Conservation (phyloP, 306 rosid species). For the Quercus alba region DNA sequence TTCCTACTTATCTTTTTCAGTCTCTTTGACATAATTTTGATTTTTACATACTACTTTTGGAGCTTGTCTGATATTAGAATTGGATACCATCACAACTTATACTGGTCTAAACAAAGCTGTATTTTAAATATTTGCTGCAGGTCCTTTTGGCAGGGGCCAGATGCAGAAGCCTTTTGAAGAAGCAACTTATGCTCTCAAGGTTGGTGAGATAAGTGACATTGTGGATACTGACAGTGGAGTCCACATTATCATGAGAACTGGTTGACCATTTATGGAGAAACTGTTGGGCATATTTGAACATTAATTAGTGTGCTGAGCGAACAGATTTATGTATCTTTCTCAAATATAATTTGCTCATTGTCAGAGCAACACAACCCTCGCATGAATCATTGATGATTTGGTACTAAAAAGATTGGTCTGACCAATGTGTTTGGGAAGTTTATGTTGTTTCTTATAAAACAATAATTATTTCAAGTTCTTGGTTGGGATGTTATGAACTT, state of each 20-base stretch:
- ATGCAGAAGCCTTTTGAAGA: conserved; percentile 99
- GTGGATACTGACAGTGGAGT: conserved; percentile 95
- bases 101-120: background rate
- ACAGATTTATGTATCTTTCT: conserved; percentile 1
- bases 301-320: background rate
- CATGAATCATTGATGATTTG: conserved; percentile 24
- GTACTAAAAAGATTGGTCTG: conserved; percentile 15
- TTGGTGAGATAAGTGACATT: conserved; percentile 84
- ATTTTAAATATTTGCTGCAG: conserved; percentile 39
- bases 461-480: conserved; percentile 23
- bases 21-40: background rate
- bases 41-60: background rate
- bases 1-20: background rate
- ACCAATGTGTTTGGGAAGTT: conserved; percentile 34
- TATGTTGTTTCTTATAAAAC: conserved; percentile 17
- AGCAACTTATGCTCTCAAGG: conserved; percentile 68
- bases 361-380: conserved; percentile 15
- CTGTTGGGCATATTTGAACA: conserved; percentile 10
- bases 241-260: conserved; percentile 86
- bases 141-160: conserved; percentile 93
- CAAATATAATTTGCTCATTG: conserved; percentile 11
- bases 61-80: background rate
- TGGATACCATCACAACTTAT: background rate
- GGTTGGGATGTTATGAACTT: conserved; percentile 31
- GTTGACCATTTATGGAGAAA: conserved; percentile 28